Evolutionary conservation across 202 grass and related monocot species (phyloP).

Genomic region (Miscanthus sacchariflorus): DNA sequence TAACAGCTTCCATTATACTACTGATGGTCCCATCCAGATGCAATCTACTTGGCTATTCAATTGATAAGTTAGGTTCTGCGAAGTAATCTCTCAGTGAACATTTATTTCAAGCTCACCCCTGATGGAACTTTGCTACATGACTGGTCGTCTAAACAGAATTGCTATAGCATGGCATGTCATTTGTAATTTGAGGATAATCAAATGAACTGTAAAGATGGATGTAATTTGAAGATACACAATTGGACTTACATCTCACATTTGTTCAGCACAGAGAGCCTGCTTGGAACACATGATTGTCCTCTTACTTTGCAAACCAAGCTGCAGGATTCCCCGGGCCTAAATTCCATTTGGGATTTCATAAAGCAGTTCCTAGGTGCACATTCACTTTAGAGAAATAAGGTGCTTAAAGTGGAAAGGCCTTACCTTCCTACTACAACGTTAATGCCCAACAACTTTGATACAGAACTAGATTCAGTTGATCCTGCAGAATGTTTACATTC

Average conservation of each 20-base stretch:
- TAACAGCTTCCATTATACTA: neutral
- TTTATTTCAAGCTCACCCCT: slow-evolving; percentile 17
- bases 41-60: slow-evolving; percentile 7
- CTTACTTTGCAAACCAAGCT: slow-evolving; percentile 67
- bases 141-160: neutral
- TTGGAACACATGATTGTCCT: slow-evolving; percentile 92
- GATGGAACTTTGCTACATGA: neutral
- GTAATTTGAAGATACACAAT: slow-evolving; percentile 10
- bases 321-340: slow-evolving; percentile 82
- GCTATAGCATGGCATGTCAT: slow-evolving; percentile 1
- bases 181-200: slow-evolving; percentile 25
- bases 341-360: slow-evolving; percentile 49
- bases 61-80: slow-evolving; percentile 3
- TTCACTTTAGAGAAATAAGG: slow-evolving; percentile 33
- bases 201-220: slow-evolving; percentile 23
- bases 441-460: slow-evolving; percentile 77
- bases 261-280: slow-evolving; percentile 75
- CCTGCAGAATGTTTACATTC: slow-evolving; percentile 53
- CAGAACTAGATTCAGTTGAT: slow-evolving; percentile 58
- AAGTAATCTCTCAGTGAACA: neutral
- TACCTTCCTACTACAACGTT: slow-evolving; percentile 85
- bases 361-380: slow-evolving; percentile 14
- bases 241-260: slow-evolving; percentile 90
- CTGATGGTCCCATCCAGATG: neutral
- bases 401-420: slow-evolving; percentile 35